A percentile compares a stretch with the other conserved stretches of the same genome.
Evolutionary conservation across 768 basidiomycete genomes (phyloP).

Genomic region (Hydnum rufescens): DNA sequence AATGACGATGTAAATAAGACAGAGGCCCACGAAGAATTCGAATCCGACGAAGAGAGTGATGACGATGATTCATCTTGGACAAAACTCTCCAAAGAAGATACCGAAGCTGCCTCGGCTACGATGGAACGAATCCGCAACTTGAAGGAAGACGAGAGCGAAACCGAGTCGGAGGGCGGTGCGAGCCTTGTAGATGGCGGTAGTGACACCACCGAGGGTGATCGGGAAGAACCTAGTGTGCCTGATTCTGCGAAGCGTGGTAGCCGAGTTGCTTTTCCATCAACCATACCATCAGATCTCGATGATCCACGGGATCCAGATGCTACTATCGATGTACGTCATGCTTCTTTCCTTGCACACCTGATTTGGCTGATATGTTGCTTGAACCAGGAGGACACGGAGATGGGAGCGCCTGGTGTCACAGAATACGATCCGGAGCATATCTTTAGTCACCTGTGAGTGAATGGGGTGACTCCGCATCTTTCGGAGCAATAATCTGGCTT

Average conservation of each 20-base stretch:
- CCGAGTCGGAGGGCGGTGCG: slow-evolving; percentile 9
- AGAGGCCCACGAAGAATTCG: slow-evolving; percentile 10
- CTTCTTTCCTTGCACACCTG: not conserved
- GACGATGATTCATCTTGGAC: slow-evolving; percentile 2
- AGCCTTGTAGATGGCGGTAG: too few relatives aligned
- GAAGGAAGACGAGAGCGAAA: slow-evolving; percentile 2
- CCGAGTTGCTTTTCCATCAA: not conserved
- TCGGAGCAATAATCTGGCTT: slow-evolving; percentile 5
- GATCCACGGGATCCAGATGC: not conserved
- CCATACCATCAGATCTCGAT: not conserved
- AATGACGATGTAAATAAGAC: slow-evolving; percentile 7
- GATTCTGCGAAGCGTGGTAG: not conserved
- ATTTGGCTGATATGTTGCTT: not conserved
- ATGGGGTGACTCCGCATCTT: not conserved
- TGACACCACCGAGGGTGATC: not conserved
- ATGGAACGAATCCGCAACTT: not conserved
- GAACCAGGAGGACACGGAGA: slow-evolving; percentile 20
- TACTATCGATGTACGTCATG: not conserved
- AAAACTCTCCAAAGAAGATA: not conserved
- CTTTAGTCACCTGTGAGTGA: slow-evolving; percentile 61
- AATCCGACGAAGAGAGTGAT: slow-evolving; percentile 13
- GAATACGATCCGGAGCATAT: slow-evolving; percentile 64
- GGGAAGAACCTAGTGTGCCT: not conserved
- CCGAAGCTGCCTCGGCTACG: slow-evolving; percentile 8
- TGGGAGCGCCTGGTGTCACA: slow-evolving; percentile 58